phyloP scores from a whole-genome alignment of 306 rosid genomes.

The Comarum palustre region DNA sequence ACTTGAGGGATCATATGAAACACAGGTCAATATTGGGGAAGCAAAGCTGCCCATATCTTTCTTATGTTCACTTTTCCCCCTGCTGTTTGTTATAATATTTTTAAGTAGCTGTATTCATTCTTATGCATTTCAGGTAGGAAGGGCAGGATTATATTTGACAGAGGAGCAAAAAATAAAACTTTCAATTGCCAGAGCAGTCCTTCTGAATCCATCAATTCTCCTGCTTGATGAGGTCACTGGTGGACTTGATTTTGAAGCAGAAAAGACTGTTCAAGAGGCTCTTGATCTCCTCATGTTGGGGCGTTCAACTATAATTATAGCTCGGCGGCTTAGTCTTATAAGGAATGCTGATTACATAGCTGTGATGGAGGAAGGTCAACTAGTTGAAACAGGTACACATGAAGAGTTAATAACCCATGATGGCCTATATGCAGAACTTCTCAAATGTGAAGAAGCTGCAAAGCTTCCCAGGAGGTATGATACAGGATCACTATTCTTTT shows the following conservation, averaged over 20 bases:
- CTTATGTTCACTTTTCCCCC: conserved; percentile 17
- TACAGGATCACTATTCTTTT: conserved; percentile 28
- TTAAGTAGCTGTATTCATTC: conserved; percentile 6
- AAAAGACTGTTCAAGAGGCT: conserved; percentile 94
- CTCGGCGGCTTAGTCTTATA: conserved; percentile 98
- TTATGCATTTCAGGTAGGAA: conserved; percentile 76
- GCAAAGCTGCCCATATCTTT: conserved; percentile 4
- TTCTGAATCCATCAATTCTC: conserved; percentile 90
- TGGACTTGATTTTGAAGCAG: conserved; percentile 99
- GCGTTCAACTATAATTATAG: conserved; percentile 95
- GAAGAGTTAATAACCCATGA: conserved; percentile 74
- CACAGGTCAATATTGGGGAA: conserved; percentile 66
- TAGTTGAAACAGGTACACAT: conserved; percentile 97
- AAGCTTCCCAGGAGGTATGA: conserved; percentile 95
- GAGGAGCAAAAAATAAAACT: conserved; percentile 97
- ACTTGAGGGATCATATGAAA: conserved; percentile 73
- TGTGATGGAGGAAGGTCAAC: conserved; percentile 99
- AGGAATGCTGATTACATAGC: conserved; percentile 98
- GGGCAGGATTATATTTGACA: conserved; percentile 82
- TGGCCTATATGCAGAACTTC: conserved; percentile 95
- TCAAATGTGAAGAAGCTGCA: conserved; percentile 93
- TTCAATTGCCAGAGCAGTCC: conserved; percentile 98
- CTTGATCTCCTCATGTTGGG: conserved; percentile 97
- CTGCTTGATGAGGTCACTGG: conserved; percentile 99
- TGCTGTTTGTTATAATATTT: conserved; percentile 9